Conservation (phyloP, 768 basidiomycete species). For the Lentinula sp. region DNA sequence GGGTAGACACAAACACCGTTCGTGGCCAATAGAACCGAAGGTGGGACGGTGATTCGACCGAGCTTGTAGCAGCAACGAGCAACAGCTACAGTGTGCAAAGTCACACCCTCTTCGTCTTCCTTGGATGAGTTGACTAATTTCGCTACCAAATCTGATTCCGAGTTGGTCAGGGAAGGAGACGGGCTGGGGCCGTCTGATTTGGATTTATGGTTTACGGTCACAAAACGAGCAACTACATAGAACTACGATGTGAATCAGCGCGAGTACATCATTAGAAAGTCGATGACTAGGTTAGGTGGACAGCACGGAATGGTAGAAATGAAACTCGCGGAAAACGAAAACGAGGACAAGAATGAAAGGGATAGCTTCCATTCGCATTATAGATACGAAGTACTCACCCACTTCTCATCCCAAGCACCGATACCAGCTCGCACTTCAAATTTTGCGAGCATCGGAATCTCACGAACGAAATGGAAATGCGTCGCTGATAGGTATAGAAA, state of each 20-base stretch:
- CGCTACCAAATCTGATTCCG: not conserved
- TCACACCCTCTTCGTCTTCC: slow-evolving; percentile 55
- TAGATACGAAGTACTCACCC: slow-evolving; percentile 38
- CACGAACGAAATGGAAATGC: slow-evolving; percentile 62
- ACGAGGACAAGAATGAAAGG: too few relatives aligned
- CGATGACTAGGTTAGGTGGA: too few relatives aligned
- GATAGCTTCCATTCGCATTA: too few relatives aligned
- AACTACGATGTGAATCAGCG: not conserved
- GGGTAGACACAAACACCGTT: slow-evolving; percentile 46
- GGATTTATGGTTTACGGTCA: not conserved
- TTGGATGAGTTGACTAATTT: slow-evolving; percentile 15
- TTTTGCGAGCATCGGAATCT: slow-evolving; percentile 55
- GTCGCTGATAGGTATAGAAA: slow-evolving; percentile 34
- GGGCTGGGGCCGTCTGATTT: not conserved
- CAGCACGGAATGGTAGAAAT: not conserved
- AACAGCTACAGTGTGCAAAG: slow-evolving; percentile 57
- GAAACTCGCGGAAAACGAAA: not conserved
- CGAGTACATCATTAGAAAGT: too few relatives aligned
- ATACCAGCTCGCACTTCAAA: slow-evolving; percentile 59
- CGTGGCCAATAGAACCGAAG: slow-evolving; percentile 49
- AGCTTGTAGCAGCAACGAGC: slow-evolving; percentile 65
- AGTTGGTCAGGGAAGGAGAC: not conserved
- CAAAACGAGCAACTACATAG: slow-evolving; percentile 3
- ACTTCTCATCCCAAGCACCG: slow-evolving; percentile 72
- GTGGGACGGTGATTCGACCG: slow-evolving; percentile 69